These are phyloP conservation scores for Drechslerella dactyloides DNA, from an alignment of 2,329 filamentous ascomycete species.

Conservation along the genomic window DNA sequence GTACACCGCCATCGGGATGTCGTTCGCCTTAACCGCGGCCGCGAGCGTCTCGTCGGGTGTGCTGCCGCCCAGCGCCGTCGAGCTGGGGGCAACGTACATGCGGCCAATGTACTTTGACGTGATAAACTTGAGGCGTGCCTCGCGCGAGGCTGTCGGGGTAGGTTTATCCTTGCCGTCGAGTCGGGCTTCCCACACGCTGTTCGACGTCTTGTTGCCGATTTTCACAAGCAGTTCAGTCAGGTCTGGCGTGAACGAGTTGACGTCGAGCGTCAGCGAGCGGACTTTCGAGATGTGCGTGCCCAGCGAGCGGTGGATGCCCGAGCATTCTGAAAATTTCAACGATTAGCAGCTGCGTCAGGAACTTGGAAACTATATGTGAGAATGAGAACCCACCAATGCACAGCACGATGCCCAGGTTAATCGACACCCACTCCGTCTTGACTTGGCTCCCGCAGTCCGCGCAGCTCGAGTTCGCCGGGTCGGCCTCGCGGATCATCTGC, in stretches of 20 bases:
- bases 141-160: slow-evolving; percentile 76
- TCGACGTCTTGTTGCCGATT: slow-evolving; percentile 91
- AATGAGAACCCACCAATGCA: slow-evolving; percentile 63
- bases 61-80: slow-evolving; percentile 69
- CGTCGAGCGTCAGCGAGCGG: slow-evolving; percentile 90
- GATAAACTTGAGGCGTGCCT: slow-evolving; percentile 92
- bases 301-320: slow-evolving; percentile 92
- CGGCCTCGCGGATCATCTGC: slow-evolving; percentile 83
- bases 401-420: slow-evolving; percentile 93
- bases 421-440: slow-evolving; percentile 98
- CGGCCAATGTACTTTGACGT: slow-evolving; percentile 91
- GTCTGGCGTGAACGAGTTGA: slow-evolving; percentile 93
- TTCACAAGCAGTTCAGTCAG: slow-evolving; percentile 92
- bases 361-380: neutral
- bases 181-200: slow-evolving; percentile 93
- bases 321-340: slow-evolving; percentile 94
- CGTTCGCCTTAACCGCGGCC: slow-evolving; percentile 93
- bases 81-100: slow-evolving; percentile 78
- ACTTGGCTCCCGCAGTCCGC: slow-evolving; percentile 89
- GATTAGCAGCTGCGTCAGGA: slow-evolving; percentile 18
- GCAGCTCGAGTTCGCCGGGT: slow-evolving; percentile 91
- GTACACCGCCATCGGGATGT: slow-evolving; percentile 91
- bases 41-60: slow-evolving; percentile 86
- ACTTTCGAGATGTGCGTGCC: slow-evolving; percentile 98
- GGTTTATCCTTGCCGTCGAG: slow-evolving; percentile 78